Evolutionary conservation across 2,329 filamentous ascomycete species (phyloP), one percentile per base, ranked within the genome.

Genomic region (Thyridium curvatum): DNA sequence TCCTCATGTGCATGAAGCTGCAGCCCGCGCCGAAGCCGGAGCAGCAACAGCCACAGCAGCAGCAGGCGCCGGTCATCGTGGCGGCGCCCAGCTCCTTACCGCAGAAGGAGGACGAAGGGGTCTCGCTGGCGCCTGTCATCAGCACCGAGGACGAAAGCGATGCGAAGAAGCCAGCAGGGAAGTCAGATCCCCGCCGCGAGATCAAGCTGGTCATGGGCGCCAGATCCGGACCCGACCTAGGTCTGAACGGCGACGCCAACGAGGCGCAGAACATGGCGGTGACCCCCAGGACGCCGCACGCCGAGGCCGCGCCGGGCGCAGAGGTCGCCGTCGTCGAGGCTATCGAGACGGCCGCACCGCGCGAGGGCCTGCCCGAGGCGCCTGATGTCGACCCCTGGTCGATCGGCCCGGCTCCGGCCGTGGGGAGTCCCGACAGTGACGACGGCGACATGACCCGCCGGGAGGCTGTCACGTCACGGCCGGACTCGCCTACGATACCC

Each of bases 1-100:
- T 73, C 26, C 55, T 79, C 13, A 69, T 69, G 55, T 64, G 71
- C 35, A 71, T 78, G 66, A 77, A 69, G 50, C 62, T 78, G 12
- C 64, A 68, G 34, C 51, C 52, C 12, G 41, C 37, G 4, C 38
- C 41, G 5, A 16, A 12, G 26, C 18, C 30, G 13, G 26, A 37
- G 40, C 36, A 31, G 15, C 38, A 44, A 37, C 39, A 43, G 32
- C 35, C 42, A 17, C 43, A 39, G 30, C 43, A 28, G 18, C 45
- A 18, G 29, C 38, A 21, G 50, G 41, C 36, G 46, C 49, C 37
- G 30, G 18, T 14, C 21, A 13, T 26, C 18, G n/a, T 16, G 10
- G 21, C 21, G 18, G 13, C 34, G 18, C 15, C 34, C 7, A 28
- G 6, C 6, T 26, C 21, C 6, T 26, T 10, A 10, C 21, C 21